A percentile compares a stretch with the other conserved stretches of the same genome.
These are phyloP conservation scores for Colletotrichum paranaense DNA, from an alignment of 2,329 filamentous ascomycete genomes.

Conservation along the genomic window DNA sequence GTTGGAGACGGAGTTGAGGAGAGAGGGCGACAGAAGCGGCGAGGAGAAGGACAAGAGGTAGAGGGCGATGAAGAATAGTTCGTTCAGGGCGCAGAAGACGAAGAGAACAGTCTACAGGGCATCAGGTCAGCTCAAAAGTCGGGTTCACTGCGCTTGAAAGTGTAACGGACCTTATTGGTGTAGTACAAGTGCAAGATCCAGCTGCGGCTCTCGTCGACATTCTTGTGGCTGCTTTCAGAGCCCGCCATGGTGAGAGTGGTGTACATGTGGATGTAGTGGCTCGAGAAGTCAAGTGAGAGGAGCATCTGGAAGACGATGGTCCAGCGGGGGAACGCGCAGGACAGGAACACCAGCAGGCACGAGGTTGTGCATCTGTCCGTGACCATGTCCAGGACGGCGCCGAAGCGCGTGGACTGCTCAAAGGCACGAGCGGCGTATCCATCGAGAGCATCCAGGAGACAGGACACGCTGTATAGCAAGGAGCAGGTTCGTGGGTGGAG, in stretches of 20 bases:
- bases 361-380: slow-evolving; percentile 97
- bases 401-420: slow-evolving; percentile 94
- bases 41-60: slow-evolving; percentile 98
- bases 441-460: slow-evolving; percentile 93
- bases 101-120: slow-evolving; percentile 84
- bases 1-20: slow-evolving; percentile 73
- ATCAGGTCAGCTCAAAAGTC: slow-evolving; percentile 34
- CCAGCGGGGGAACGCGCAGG: slow-evolving; percentile 94
- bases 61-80: slow-evolving; percentile 97
- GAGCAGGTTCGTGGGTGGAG: slow-evolving; percentile 97
- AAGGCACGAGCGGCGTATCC: slow-evolving; percentile 85
- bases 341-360: slow-evolving; percentile 93
- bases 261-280: slow-evolving; percentile 99
- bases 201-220: slow-evolving; percentile 87
- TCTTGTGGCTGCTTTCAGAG: slow-evolving; percentile 87
- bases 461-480: slow-evolving; percentile 90
- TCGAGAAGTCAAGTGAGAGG: slow-evolving; percentile 92
- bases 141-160: background rate
- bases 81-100: slow-evolving; percentile 89
- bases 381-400: slow-evolving; percentile 98
- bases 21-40: slow-evolving; percentile 86
- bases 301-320: slow-evolving; percentile 93
- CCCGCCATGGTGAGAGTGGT: slow-evolving; percentile 91
- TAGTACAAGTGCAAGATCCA: slow-evolving; percentile 96
- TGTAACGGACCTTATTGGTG: slow-evolving; percentile 81